Evolutionary conservation across 2,329 filamentous ascomycete genomes (phyloP).

Genomic region (Pseudogymnoascus sp.): DNA sequence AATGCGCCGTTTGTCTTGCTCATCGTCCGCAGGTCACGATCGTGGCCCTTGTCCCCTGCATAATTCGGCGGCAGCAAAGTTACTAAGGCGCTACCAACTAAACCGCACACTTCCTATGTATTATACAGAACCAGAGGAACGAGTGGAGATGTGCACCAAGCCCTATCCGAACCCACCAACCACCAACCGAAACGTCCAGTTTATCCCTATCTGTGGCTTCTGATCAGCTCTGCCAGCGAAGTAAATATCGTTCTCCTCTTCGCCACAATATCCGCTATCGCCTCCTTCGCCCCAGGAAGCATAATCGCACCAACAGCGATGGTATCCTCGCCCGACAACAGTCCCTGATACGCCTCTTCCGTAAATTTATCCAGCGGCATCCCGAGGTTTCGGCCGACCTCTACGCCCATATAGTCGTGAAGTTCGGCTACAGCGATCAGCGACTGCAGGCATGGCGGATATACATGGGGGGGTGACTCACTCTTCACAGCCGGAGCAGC

Average conservation of each 20-base stretch:
- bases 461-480: background rate
- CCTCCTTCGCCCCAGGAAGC: background rate
- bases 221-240: background rate
- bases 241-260: background rate
- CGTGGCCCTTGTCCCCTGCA: background rate
- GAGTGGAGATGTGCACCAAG: background rate
- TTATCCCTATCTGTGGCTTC: background rate
- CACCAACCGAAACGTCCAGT: background rate
- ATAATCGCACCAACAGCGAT: slow-evolving; percentile 17
- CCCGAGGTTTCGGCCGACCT: slow-evolving; percentile 36
- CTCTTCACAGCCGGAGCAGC: slow-evolving; percentile 29
- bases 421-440: slow-evolving; percentile 29
- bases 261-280: background rate
- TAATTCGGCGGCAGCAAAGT: background rate
- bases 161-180: background rate
- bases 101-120: background rate
- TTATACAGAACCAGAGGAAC: background rate
- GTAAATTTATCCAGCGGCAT: slow-evolving; percentile 42
- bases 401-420: slow-evolving; percentile 38
- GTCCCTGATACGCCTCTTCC: slow-evolving; percentile 26
- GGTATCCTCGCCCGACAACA: slow-evolving; percentile 16
- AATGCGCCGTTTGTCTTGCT: background rate
- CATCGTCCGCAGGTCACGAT: background rate
- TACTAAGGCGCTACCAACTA: background rate
- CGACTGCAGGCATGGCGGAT: background rate